Conservation (phyloP, 352 stramenopile genomes). For the Thraustochytrium sp. region DNA sequence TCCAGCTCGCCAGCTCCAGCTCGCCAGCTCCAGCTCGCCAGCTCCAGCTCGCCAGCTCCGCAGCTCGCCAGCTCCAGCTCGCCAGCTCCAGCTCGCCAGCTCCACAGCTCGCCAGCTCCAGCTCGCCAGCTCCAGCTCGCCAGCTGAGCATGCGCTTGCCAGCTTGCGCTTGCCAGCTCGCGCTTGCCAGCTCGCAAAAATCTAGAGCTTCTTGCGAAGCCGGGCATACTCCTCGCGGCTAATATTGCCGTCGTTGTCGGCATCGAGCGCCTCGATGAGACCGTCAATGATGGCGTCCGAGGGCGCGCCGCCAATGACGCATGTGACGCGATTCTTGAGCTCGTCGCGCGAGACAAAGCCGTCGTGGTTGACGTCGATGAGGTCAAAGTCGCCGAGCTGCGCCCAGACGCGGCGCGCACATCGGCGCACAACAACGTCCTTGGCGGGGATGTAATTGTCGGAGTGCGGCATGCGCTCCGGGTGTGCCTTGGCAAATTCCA, state of each 20-base stretch:
- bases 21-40: too few relatives aligned
- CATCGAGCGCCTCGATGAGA: slow-evolving; percentile 10
- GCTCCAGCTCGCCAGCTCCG: too few relatives aligned
- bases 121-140: too few relatives aligned
- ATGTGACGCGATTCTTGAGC: not conserved
- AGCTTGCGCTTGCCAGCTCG: too few relatives aligned
- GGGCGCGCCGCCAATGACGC: not conserved
- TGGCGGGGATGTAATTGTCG: slow-evolving; percentile 23
- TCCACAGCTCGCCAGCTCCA: too few relatives aligned
- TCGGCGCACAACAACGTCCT: not conserved
- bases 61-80: too few relatives aligned
- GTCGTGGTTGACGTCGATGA: slow-evolving; percentile 7
- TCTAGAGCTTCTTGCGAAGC: not conserved
- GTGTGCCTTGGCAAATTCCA: slow-evolving; percentile 14
- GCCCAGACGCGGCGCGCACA: slow-evolving; percentile 8
- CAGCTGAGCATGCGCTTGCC: too few relatives aligned
- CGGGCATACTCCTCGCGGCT: not conserved
- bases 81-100: too few relatives aligned
- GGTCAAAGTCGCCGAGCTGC: slow-evolving; percentile 11
- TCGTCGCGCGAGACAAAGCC: not conserved
- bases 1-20: too few relatives aligned
- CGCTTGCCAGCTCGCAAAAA: not conserved
- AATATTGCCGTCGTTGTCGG: slow-evolving; percentile 7
- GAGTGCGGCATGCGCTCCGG: not conserved
- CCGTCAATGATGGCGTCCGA: not conserved